Percentiles rank a stretch among this genome's conserved stretches.
phyloP scores from a whole-genome alignment of 2,329 filamentous ascomycete genomes.

The Geosmithia morbida region DNA sequence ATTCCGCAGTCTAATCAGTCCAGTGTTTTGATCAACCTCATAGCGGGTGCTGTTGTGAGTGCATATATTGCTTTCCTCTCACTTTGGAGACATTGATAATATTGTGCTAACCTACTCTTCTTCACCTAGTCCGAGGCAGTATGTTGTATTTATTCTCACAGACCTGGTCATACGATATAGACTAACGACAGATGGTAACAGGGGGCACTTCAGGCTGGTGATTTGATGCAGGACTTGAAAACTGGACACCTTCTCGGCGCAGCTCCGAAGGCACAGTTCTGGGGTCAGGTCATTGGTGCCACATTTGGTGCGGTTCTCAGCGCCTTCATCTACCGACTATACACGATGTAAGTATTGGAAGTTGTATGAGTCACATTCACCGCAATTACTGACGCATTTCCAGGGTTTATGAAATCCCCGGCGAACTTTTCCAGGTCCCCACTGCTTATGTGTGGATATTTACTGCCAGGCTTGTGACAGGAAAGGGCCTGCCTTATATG shows the following conservation, averaged over 20 bases:
- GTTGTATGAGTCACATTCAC: background rate
- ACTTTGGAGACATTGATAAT: background rate
- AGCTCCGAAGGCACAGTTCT: slow-evolving; percentile 89
- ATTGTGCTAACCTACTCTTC: background rate
- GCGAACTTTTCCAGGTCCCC: slow-evolving; percentile 81
- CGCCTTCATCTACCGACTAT: slow-evolving; percentile 77
- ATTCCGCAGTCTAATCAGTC: slow-evolving; percentile 69
- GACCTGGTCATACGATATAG: background rate
- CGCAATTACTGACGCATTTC: background rate
- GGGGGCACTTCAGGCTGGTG: slow-evolving; percentile 82
- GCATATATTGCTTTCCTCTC: background rate
- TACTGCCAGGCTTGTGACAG: slow-evolving; percentile 84
- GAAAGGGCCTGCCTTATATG: slow-evolving; percentile 73
- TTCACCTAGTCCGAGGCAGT: slow-evolving; percentile 22
- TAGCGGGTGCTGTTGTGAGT: slow-evolving; percentile 68
- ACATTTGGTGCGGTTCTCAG: slow-evolving; percentile 75
- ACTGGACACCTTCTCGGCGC: slow-evolving; percentile 88
- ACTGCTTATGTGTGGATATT: slow-evolving; percentile 97
- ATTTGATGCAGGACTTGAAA: slow-evolving; percentile 94
- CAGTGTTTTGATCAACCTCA: slow-evolving; percentile 85
- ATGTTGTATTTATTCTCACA: slow-evolving; percentile 5
- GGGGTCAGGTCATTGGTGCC: slow-evolving; percentile 85
- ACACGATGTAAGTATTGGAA: slow-evolving; percentile 40
- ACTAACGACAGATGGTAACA: slow-evolving; percentile 5
- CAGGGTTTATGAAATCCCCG: slow-evolving; percentile 76